Evolutionary conservation across 305 asterid species (phyloP).

Genomic region (Rubia occidens): DNA sequence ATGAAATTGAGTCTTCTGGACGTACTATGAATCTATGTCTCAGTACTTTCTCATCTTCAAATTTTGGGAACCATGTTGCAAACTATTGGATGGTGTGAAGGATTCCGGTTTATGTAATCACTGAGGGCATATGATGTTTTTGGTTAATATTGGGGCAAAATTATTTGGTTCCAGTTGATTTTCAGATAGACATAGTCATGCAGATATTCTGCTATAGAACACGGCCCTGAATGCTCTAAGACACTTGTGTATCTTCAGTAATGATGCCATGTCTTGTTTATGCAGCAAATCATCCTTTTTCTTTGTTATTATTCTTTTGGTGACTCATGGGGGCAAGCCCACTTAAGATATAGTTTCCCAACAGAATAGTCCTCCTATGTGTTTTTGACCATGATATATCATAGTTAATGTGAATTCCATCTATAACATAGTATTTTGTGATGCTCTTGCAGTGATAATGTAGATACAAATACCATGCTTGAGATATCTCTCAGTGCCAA

Average conservation of each 20-base stretch:
- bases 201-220: neutral
- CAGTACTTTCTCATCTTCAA: neutral
- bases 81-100: neutral
- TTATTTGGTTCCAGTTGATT: neutral
- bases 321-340: neutral
- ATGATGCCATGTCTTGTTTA: neutral
- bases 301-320: neutral
- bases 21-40: neutral
- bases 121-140: neutral
- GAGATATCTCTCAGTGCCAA: constrained; percentile 86
- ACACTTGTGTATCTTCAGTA: neutral
- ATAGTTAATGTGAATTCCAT: constrained; percentile 9
- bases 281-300: neutral
- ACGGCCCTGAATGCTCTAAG: neutral
- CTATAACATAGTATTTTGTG: constrained; percentile 14
- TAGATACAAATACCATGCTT: constrained; percentile 63
- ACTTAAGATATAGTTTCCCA: neutral
- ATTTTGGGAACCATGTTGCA: neutral
- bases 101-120: neutral
- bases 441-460: constrained; percentile 52
- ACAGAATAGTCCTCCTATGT: neutral
- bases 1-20: neutral
- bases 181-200: neutral
- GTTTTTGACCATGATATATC: neutral
- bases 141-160: neutral